These are phyloP conservation scores for Stereum hirsutum DNA, from an alignment of 1,284 basidiomycete genomes.

Conservation along the genomic window DNA sequence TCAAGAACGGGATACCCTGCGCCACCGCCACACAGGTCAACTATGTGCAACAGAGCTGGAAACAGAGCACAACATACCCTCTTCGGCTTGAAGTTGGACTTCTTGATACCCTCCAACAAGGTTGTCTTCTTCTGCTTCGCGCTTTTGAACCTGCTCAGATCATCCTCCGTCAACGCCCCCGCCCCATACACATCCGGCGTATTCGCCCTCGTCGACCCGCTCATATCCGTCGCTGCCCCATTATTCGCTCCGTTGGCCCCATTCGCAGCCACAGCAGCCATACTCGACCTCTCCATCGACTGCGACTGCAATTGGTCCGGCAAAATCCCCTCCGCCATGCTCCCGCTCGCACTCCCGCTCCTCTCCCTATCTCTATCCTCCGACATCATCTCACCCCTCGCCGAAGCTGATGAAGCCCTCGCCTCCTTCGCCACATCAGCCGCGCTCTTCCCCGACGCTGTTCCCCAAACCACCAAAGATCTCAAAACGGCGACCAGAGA, in stretches of 20 bases:
- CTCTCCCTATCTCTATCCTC: too few relatives aligned
- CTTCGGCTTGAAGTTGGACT: slow-evolving; percentile 99
- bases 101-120: slow-evolving; percentile 90
- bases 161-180: too few relatives aligned
- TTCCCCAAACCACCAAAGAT: slow-evolving; percentile 89
- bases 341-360: too few relatives aligned
- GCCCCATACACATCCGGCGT: slow-evolving; percentile 69
- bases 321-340: too few relatives aligned
- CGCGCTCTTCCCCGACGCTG: slow-evolving; percentile 35
- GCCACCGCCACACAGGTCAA: slow-evolving; percentile 7
- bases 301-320: too few relatives aligned
- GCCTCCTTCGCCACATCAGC: slow-evolving; percentile 31
- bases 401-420: background rate
- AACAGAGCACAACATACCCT: slow-evolving; percentile 36
- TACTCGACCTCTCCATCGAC: slow-evolving; percentile 35
- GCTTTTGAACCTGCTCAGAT: slow-evolving; percentile 89
- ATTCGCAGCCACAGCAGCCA: slow-evolving; percentile 31
- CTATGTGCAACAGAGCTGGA: background rate
- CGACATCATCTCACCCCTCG: too few relatives aligned
- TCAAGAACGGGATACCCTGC: slow-evolving; percentile 83
- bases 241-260: slow-evolving; percentile 37
- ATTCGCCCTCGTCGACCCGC: slow-evolving; percentile 45
- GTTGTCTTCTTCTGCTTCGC: slow-evolving; percentile 98
- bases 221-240: too few relatives aligned
- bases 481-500: slow-evolving; percentile 82